Evolutionary conservation across 495 filamentous ascomycete species (phyloP), one percentile per base, ranked within the genome.

Genomic region (Podospora conica): DNA sequence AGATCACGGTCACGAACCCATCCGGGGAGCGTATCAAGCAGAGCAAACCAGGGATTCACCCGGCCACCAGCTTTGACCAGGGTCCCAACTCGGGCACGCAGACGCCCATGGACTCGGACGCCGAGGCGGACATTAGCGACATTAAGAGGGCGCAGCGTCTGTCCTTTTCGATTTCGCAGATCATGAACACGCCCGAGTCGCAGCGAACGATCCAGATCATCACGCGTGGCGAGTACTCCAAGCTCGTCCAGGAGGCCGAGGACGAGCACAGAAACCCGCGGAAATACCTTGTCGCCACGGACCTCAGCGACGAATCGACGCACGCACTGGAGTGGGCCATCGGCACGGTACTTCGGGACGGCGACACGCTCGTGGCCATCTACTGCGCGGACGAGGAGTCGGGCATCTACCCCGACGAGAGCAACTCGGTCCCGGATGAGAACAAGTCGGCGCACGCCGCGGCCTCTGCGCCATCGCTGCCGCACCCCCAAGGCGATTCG

Each of bases 321-420:
- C 92, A 97, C 75, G 95, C 95, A 10, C 79, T 98, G 27, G 95
- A 98, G 74, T 98, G 94, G 93, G 96, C 93, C 0, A 93, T 98
- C 60, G 95, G 95, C 53, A 96, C 92, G 3, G 90, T 98, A n/a
- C 83, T 98, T 9, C 85, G 95, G 55, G 92, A 97, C 73, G 95
- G 95, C 18, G 95, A 98, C 75, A 98, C 94, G 1, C 82, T 98
- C 48, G 85, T 96, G 62, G 91, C 92, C 22, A 90, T 98, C 60
- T 96, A 92, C 77, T 93, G 91, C 65, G 86, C 94, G 56, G 90
- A 96, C 70, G 93, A 97, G 74, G 94, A 97, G 67, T 82, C 83
- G 24, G 88, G 87, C 31, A 84, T 87, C 7, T 70, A 73, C 0
- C 69, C 69, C 24, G 74, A 69, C 12, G 72, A 75, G 3, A 66